Percentiles rank a stretch among this genome's conserved stretches.
Evolutionary conservation across 495 filamentous ascomycete species (phyloP).

Genomic region (Podospora didyma): DNA sequence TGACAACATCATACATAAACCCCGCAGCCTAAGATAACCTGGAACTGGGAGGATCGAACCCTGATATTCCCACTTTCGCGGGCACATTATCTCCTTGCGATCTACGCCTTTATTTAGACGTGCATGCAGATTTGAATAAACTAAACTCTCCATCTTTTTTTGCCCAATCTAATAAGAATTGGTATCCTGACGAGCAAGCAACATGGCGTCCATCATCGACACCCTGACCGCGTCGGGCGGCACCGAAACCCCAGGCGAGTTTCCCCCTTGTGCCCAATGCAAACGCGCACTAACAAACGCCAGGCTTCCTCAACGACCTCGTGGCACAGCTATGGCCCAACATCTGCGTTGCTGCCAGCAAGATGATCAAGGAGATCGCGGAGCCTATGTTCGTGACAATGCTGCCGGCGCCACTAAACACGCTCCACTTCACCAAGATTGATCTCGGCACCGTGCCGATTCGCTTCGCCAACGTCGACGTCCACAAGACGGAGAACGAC

Average conservation of each 20-base stretch:
- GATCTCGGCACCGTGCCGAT: conserved; percentile 36
- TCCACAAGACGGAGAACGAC: conserved; percentile 31
- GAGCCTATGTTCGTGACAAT: conserved; percentile 38
- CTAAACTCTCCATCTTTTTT: too few species aligned
- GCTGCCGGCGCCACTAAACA: conserved; percentile 33
- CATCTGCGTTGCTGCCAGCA: conserved; percentile 30
- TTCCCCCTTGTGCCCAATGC: too few species aligned
- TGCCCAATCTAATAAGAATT: too few species aligned
- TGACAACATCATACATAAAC: too few species aligned
- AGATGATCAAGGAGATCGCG: conserved; percentile 34
- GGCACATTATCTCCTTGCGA: too few species aligned
- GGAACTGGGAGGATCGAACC: too few species aligned
- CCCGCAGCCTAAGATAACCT: too few species aligned
- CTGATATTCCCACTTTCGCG: too few species aligned
- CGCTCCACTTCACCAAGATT: conserved; percentile 36
- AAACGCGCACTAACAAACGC: background rate
- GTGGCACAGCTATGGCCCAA: conserved; percentile 43
- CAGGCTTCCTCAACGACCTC: conserved; percentile 43
- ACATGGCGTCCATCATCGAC: conserved; percentile 22
- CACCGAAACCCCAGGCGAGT: conserved; percentile 19
- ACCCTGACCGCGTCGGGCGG: conserved; percentile 20
- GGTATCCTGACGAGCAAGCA: background rate
- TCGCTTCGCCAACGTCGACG: conserved; percentile 31
- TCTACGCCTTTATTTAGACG: too few species aligned
- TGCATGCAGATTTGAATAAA: too few species aligned